A percentile compares a stretch with the other conserved stretches of the same genome.
phyloP scores from a whole-genome alignment of 768 basidiomycete species.

The Xerocomellus amylosporus region DNA sequence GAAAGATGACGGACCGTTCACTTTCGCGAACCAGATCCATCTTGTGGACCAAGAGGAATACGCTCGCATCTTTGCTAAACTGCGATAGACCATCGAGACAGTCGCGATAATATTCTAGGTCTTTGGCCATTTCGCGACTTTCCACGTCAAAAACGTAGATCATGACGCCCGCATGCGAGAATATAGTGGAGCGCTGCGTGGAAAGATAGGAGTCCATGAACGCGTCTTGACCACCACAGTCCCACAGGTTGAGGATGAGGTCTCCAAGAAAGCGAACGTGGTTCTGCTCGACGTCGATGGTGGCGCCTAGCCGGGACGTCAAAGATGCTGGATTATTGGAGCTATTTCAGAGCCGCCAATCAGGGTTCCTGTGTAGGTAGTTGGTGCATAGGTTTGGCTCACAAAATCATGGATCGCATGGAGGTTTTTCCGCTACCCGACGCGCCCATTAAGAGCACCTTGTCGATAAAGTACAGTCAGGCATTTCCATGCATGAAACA shows the following conservation, averaged over 20 bases:
- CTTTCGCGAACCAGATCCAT: slow-evolving; percentile 84
- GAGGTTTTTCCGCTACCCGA: slow-evolving; percentile 94
- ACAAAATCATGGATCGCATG: slow-evolving; percentile 99
- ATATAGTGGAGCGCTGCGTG: slow-evolving; percentile 89
- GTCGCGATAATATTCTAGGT: slow-evolving; percentile 88
- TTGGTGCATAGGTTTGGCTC: slow-evolving; percentile 33
- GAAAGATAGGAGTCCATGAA: slow-evolving; percentile 98
- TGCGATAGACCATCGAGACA: slow-evolving; percentile 81
- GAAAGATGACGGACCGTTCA: slow-evolving; percentile 56
- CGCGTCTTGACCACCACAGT: slow-evolving; percentile 96
- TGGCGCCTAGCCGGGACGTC: slow-evolving; percentile 89
- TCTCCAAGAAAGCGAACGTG: slow-evolving; percentile 97
- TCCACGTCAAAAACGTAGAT: slow-evolving; percentile 99
- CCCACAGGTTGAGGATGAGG: slow-evolving; percentile 95
- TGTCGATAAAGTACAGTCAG: neutral
- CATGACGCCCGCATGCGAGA: slow-evolving; percentile 93
- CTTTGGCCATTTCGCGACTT: slow-evolving; percentile 77
- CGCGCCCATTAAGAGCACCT: slow-evolving; percentile 99
- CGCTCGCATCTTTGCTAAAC: slow-evolving; percentile 76
- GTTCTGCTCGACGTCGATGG: slow-evolving; percentile 97
- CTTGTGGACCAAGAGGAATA: slow-evolving; percentile 94
- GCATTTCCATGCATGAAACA: neutral
- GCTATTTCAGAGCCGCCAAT: slow-evolving; percentile 39
- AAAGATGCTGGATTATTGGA: slow-evolving; percentile 93
- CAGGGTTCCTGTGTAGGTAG: slow-evolving; percentile 4